phyloP scores from a whole-genome alignment of 2,329 filamentous ascomycete species.

The Aspergillus sp. region DNA sequence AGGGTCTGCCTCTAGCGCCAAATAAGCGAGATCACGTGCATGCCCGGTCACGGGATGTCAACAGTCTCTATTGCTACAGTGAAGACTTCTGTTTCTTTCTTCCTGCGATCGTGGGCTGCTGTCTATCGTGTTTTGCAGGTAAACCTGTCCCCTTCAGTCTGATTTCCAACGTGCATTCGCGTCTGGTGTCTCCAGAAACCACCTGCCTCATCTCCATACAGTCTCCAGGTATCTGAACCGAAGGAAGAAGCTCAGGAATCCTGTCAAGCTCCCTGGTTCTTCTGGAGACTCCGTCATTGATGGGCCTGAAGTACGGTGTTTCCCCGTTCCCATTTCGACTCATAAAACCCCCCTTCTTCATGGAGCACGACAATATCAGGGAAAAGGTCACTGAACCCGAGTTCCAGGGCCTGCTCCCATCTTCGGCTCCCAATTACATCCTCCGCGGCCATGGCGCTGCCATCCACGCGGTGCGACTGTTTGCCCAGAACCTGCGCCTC shows the following conservation, averaged over 20 bases:
- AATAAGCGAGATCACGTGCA: neutral
- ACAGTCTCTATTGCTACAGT: neutral
- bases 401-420: conserved; percentile 22
- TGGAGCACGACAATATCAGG: neutral
- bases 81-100: neutral
- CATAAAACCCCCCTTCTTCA: no score
- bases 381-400: conserved; percentile 1
- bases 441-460: conserved; percentile 77
- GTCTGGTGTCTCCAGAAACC: neutral
- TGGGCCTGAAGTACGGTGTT: neutral
- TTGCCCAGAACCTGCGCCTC: conserved; percentile 64
- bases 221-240: neutral
- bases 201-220: neutral
- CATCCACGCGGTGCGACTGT: conserved; percentile 67
- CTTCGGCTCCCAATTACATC: conserved; percentile 56
- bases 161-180: neutral
- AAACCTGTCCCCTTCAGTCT: neutral
- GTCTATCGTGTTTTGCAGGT: neutral
- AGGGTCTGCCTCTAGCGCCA: neutral
- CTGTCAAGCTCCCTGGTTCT: neutral
- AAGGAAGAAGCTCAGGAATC: neutral
- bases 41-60: neutral
- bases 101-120: neutral
- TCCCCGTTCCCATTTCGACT: no score
- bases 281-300: neutral